A percentile compares a stretch with the other conserved stretches of the same genome.
These are phyloP conservation scores for Delonix regia DNA, from an alignment of 306 rosid genomes.

Conservation along the genomic window DNA sequence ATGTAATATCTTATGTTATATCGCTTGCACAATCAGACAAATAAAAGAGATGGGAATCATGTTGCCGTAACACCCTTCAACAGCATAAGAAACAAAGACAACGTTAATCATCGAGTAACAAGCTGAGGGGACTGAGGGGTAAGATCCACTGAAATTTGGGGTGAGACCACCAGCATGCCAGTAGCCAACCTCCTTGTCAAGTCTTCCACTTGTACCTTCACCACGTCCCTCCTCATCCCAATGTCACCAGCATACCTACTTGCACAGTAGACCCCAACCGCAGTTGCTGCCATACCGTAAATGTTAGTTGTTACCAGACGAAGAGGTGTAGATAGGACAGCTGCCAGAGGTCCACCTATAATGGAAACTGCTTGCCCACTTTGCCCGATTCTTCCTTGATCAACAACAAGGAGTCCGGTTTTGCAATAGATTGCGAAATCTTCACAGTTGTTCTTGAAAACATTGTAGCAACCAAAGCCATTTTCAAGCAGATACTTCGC, in stretches of 20 bases:
- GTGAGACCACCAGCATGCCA: slow-evolving; percentile 66
- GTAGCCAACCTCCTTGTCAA: slow-evolving; percentile 61
- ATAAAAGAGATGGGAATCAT: background rate
- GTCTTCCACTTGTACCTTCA: slow-evolving; percentile 79
- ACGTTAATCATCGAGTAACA: slow-evolving; percentile 34
- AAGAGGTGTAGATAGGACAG: slow-evolving; percentile 72
- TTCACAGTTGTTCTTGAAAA: slow-evolving; percentile 92
- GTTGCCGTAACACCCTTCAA: background rate
- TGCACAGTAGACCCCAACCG: slow-evolving; percentile 74
- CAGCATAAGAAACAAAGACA: background rate
- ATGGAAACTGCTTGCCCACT: slow-evolving; percentile 90
- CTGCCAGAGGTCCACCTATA: slow-evolving; percentile 94
- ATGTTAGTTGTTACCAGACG: slow-evolving; percentile 72
- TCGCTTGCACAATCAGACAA: slow-evolving; percentile 13
- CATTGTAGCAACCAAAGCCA: slow-evolving; percentile 86
- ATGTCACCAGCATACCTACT: slow-evolving; percentile 87
- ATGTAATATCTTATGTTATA: background rate
- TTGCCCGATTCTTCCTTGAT: slow-evolving; percentile 69
- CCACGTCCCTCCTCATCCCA: slow-evolving; percentile 79
- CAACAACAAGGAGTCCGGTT: slow-evolving; percentile 78
- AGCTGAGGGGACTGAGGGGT: slow-evolving; percentile 43
- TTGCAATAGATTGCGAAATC: slow-evolving; percentile 97
- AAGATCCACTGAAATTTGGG: slow-evolving; percentile 45
- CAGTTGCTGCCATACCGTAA: slow-evolving; percentile 81
- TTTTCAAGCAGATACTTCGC: slow-evolving; percentile 69